phyloP scores from a whole-genome alignment of 108 stramenopile genomes.

The Cyclotella atomus region DNA sequence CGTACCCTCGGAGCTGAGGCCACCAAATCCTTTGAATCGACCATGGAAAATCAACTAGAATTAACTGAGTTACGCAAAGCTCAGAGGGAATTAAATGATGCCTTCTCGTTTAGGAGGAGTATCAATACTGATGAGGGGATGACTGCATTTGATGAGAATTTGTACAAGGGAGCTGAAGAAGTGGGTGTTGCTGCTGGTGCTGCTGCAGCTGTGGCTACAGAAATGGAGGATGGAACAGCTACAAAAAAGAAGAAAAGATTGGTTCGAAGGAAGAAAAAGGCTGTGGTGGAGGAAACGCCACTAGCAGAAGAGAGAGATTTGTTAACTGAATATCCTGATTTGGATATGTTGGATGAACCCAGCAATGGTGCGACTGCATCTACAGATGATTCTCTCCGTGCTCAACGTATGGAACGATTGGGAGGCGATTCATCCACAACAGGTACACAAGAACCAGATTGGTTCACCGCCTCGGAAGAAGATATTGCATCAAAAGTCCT shows the following conservation, averaged over 20 bases:
- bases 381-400: constrained; percentile 47
- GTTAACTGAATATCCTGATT: constrained; percentile 47
- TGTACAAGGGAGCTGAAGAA: not conserved
- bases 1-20: constrained; percentile 72
- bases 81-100: constrained; percentile 79
- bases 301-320: constrained; percentile 10
- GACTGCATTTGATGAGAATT: constrained; percentile 45
- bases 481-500: constrained; percentile 44
- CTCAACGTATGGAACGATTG: constrained; percentile 60
- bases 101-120: constrained; percentile 86
- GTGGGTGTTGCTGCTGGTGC: constrained; percentile 26
- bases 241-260: constrained; percentile 29
- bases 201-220: constrained; percentile 23
- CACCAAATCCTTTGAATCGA: constrained; percentile 72
- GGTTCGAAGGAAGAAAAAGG: constrained; percentile 37
- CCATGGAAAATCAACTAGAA: constrained; percentile 86
- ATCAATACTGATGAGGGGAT: constrained; percentile 78
- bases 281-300: constrained; percentile 27
- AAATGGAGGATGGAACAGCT: constrained; percentile 14
- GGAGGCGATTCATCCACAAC: not conserved
- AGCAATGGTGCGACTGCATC: not conserved
- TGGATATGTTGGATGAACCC: constrained; percentile 40
- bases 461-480: constrained; percentile 46
- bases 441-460: constrained; percentile 31
- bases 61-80: constrained; percentile 84